Conservation (phyloP, 108 stramenopile species). For the Cyclotella sp. region DNA sequence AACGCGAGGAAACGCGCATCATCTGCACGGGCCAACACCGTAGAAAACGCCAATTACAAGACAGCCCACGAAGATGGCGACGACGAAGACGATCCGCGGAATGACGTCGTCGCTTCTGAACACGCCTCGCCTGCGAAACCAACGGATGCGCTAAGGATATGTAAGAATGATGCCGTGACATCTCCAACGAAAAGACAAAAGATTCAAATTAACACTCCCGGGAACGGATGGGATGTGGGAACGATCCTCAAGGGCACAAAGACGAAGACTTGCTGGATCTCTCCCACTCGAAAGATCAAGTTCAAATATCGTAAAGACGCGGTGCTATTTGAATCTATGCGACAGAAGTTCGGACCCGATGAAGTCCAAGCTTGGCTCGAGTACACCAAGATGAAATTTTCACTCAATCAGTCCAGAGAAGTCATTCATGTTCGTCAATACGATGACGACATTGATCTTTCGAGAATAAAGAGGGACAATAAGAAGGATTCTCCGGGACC, state of each 20-base stretch:
- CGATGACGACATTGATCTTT: background rate
- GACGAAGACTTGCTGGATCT: background rate
- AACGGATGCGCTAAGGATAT: too few relatives aligned
- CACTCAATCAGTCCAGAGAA: background rate
- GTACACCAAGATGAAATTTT: constrained; percentile 5
- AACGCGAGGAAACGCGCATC: too few relatives aligned
- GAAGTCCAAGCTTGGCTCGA: constrained; percentile 20
- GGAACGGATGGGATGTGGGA: background rate
- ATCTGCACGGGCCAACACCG: too few relatives aligned
- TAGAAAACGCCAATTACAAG: too few relatives aligned
- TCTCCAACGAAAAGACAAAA: background rate
- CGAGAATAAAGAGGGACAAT: background rate
- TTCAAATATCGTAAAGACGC: constrained; percentile 4
- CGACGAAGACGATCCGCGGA: too few relatives aligned
- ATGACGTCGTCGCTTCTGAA: too few relatives aligned
- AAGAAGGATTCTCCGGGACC: background rate
- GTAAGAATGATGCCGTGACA: background rate
- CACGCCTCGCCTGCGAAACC: too few relatives aligned
- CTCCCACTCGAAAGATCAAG: constrained; percentile 11
- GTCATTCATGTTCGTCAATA: background rate
- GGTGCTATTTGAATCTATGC: constrained; percentile 7
- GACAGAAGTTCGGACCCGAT: constrained; percentile 1
- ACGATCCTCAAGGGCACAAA: background rate
- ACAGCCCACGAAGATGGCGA: too few relatives aligned
- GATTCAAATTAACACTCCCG: background rate